Base-by-base conservation (phyloP, 2,329 filamentous ascomycete genomes). In the Aspergillus ustus region DNA sequence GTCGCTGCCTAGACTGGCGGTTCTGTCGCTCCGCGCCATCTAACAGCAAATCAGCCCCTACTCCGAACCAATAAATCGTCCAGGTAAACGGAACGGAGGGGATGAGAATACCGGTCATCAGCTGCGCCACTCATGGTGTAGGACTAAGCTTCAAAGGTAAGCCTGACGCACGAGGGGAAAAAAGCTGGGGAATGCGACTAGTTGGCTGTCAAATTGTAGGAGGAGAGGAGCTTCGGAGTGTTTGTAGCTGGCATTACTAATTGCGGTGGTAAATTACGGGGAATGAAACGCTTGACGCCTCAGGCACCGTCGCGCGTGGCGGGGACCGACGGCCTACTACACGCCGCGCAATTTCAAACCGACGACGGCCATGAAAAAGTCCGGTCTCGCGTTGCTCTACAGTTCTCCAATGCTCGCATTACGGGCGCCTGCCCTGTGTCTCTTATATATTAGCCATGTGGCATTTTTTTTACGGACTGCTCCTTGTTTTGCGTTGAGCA, bases 1-100 rank as follows among this genome's bases (percentile, higher is more conserved):
- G 74, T 66, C 76, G 71, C 63, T 77, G 77, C 48, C 71, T 71
- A 52, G 72, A 69, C 54, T 75, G 75, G 63, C 77, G 76, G 67
- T 74, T 74, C 46, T 72, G 70, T 74, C 70, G 63, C 75, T 66
- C 76, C 71, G 64, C 77, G 76, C 77, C 77, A 79, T 72, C 76
- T 79, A 53, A 29, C 40, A 37, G 13, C 19, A 28, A 20, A 22
- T 50, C 11, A 58, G 54, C 37, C 19, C 11, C 37, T 29, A 20
- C 19, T 19, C 19, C 49, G 40, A 53, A 6, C 29, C 20, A 53
- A 46, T 28, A 58, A 54, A 55, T 50, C 51, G 15, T 20, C 34
- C 20, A 50, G 19, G 4, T 11, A 46, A 52, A 40, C 49, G 28
- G 48, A 29, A 43, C 5, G 15, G 29, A 22, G 53, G 9, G 54